phyloP scores from a whole-genome alignment of 1,284 basidiomycete genomes.

The Cronartium quercuum region DNA sequence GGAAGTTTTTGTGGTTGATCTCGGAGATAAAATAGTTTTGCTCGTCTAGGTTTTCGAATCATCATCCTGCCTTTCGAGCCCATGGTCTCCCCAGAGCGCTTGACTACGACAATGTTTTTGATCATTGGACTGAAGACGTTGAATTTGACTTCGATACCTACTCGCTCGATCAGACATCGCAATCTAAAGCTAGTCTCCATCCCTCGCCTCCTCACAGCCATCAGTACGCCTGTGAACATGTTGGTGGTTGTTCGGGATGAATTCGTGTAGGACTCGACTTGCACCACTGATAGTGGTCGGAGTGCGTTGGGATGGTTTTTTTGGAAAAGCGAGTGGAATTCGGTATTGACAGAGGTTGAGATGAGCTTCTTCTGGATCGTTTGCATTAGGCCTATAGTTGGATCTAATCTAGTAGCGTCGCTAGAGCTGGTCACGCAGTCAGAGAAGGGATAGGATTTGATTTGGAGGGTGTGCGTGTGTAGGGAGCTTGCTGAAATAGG shows the following conservation, averaged over 20 bases:
- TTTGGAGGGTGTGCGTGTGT: neutral
- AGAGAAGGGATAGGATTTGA: constrained; percentile 11
- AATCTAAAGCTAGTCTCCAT: constrained; percentile 20
- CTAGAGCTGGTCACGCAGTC: constrained; percentile 1
- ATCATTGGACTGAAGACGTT: constrained; percentile 27
- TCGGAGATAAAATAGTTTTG: constrained; percentile 30
- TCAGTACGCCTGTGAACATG: constrained; percentile 22
- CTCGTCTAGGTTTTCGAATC: constrained; percentile 27
- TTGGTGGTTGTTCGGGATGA: constrained; percentile 4
- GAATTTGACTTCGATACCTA: constrained; percentile 27
- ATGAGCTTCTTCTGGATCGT: constrained; percentile 25
- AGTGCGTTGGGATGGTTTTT: constrained; percentile 23
- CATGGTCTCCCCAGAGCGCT: constrained; percentile 3
- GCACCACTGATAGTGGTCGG: constrained; percentile 15
- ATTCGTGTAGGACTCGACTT: constrained; percentile 18
- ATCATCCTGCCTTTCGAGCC: constrained; percentile 11
- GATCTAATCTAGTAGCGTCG: neutral
- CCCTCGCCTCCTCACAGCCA: constrained; percentile 7
- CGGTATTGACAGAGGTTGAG: constrained; percentile 3
- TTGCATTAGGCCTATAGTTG: constrained; percentile 20
- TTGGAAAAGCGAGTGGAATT: constrained; percentile 18
- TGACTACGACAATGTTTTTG: constrained; percentile 29
- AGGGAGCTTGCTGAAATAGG: too few relatives aligned
- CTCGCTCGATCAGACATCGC: constrained; percentile 11
- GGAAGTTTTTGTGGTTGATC: constrained; percentile 27